Evolutionary conservation across 225 moss, liverwort and hornwort species (phyloP), one percentile per base, ranked within the genome.

Genomic region (Sphagnum tenellum): DNA sequence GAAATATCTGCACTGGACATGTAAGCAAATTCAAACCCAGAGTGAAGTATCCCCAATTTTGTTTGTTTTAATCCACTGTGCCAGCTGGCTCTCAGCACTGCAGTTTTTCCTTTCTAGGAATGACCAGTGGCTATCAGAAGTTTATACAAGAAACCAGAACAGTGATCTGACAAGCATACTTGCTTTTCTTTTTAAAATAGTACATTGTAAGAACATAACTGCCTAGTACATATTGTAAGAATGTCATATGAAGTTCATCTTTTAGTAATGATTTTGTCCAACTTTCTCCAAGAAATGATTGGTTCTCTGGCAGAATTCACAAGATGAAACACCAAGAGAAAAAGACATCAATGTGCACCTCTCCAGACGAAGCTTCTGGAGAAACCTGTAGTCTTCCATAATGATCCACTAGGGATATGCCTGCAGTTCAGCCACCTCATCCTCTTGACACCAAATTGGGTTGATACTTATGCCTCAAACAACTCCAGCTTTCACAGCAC

Each of bases 361-460:
- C 81, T 60, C 64, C 66, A 57, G 81, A 57, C 2, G 81, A 78
- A 52, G 81, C 73, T 13, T 85, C 78, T 6, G 67, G 71, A 63
- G 69, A 69, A 60, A 78, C 64, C 48, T 64, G 9, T 65, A 85
- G 64, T 54, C 76, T 73, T 74, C 73, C 84, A 53, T 81, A 85
- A 50, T 81, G 78, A 11, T 85, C 84, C 67, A 81, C 84, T 69
- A 81, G 66, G 14, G 81, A 55, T 66, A 81, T 81, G 71, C 78
- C 84, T 85, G 74, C 53, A 4, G 53, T 44, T 10, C 65, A 53
- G 46, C 9, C 53, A 10, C 12, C 46, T 12, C 65, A 5, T 7
- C 47, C 9, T 49, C 0, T 49, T 13, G 51, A 12, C 45, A 48
- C 46, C 5, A 62, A 48, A 8, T 7, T 47, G 48, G 59, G 6